phyloP scores from a whole-genome alignment of 208 protist genomes.

The Crithidia acanthocephali region DNA sequence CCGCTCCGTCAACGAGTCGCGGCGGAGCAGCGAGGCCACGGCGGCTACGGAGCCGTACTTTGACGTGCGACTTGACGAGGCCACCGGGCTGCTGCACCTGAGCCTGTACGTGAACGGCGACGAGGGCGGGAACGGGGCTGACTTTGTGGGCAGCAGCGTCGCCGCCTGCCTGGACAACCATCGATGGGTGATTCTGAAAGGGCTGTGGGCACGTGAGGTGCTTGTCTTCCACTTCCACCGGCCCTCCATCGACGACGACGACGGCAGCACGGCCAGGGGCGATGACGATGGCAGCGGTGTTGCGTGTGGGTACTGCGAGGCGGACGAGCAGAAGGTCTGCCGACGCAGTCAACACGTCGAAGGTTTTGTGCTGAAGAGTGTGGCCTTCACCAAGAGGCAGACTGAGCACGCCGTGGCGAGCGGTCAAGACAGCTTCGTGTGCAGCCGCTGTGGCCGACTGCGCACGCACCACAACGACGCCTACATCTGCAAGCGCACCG shows the following conservation, averaged over 20 bases:
- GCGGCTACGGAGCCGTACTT: conserved; percentile 33
- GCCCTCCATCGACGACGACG: not conserved
- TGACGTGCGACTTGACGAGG: conserved; percentile 37
- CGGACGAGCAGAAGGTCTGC: conserved; percentile 3
- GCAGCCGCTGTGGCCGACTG: conserved; percentile 45
- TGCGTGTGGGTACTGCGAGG: not conserved
- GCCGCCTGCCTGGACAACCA: conserved; percentile 55
- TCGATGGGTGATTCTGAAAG: conserved; percentile 50
- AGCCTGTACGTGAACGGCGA: conserved; percentile 44
- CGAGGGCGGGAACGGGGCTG: conserved; percentile 31
- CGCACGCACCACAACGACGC: conserved; percentile 17
- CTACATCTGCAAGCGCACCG: conserved; percentile 22
- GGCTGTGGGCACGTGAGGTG: conserved; percentile 37
- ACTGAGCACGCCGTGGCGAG: conserved; percentile 3
- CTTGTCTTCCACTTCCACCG: conserved; percentile 41
- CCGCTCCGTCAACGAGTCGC: conserved; percentile 3
- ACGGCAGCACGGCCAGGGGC: not conserved
- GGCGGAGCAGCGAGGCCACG: conserved; percentile 19
- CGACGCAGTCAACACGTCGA: conserved; percentile 21
- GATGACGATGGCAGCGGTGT: not conserved
- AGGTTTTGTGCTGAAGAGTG: conserved; percentile 27
- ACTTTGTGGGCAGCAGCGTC: conserved; percentile 32
- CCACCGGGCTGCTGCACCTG: conserved; percentile 38
- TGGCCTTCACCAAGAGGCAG: conserved; percentile 26
- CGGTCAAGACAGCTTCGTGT: conserved; percentile 35